Percentiles rank a stretch among this genome's conserved stretches.
phyloP scores from a whole-genome alignment of 768 basidiomycete genomes.

The Ephemerocybe angulata region DNA sequence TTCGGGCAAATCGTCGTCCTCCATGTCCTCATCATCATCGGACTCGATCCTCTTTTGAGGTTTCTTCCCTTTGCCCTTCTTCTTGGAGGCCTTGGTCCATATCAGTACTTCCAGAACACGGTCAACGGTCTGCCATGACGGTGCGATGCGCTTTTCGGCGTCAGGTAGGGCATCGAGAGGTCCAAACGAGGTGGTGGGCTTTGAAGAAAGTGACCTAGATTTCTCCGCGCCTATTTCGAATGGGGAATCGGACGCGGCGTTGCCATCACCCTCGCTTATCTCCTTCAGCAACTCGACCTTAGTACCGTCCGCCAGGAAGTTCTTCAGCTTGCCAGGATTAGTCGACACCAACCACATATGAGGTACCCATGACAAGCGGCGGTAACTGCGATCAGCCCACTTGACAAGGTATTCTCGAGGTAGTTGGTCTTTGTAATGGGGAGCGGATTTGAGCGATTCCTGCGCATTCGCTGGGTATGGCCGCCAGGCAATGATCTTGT shows the following conservation, averaged over 20 bases:
- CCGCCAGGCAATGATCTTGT: slow-evolving; percentile 91
- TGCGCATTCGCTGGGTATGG: slow-evolving; percentile 66
- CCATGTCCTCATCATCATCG: slow-evolving; percentile 30
- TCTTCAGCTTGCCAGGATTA: slow-evolving; percentile 62
- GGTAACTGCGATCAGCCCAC: slow-evolving; percentile 77
- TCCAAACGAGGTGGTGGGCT: slow-evolving; percentile 26
- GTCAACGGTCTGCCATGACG: slow-evolving; percentile 85
- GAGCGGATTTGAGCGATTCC: slow-evolving; percentile 46
- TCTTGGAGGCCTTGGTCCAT: slow-evolving; percentile 37
- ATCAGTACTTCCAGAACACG: slow-evolving; percentile 82
- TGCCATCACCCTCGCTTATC: slow-evolving; percentile 34
- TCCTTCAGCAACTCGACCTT: slow-evolving; percentile 62
- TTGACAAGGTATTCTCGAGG: slow-evolving; percentile 95
- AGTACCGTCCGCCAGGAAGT: slow-evolving; percentile 70
- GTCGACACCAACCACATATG: slow-evolving; percentile 85
- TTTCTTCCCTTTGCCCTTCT: slow-evolving; percentile 22
- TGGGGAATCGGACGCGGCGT: slow-evolving; percentile 21
- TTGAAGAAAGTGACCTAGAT: slow-evolving; percentile 31
- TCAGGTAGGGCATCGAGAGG: slow-evolving; percentile 50
- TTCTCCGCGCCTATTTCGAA: slow-evolving; percentile 39
- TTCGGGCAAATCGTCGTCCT: slow-evolving; percentile 28
- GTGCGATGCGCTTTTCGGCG: slow-evolving; percentile 72
- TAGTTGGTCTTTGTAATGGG: slow-evolving; percentile 55
- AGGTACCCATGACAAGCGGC: slow-evolving; percentile 83
- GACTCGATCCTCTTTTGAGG: slow-evolving; percentile 22